These are phyloP conservation scores for Saussurea involucrata DNA, from an alignment of 129 eudicot genomes.

Conservation along the genomic window DNA sequence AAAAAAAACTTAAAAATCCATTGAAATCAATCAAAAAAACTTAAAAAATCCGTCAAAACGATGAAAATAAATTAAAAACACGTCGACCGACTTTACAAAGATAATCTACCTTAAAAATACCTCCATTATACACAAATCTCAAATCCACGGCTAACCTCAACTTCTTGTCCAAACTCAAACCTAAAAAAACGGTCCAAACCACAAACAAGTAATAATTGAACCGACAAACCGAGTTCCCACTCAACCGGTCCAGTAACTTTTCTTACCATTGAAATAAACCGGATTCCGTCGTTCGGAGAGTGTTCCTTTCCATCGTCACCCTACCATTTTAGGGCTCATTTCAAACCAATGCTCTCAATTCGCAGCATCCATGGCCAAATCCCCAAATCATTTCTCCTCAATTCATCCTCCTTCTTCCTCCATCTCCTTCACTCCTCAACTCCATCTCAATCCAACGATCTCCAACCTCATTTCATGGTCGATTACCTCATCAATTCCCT, in stretches of 20 bases:
- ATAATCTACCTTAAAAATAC: too few relatives aligned
- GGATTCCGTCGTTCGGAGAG: neutral
- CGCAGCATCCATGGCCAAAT: slow-evolving; percentile 14
- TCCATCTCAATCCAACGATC: neutral
- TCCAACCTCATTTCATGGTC: slow-evolving; percentile 22
- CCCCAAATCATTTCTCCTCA: slow-evolving; percentile 2
- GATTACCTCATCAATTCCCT: slow-evolving; percentile 26
- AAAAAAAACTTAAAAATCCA: too few relatives aligned
- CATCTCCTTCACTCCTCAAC: neutral
- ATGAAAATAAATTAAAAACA: too few relatives aligned
- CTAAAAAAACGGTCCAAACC: too few relatives aligned
- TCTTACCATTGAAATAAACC: neutral
- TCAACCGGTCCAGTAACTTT: neutral
- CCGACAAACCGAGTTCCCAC: too few relatives aligned
- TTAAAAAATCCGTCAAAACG: too few relatives aligned
- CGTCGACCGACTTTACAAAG: too few relatives aligned
- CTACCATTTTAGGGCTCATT: neutral
- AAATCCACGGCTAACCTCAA: too few relatives aligned
- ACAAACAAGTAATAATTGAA: too few relatives aligned
- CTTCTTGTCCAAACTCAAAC: too few relatives aligned
- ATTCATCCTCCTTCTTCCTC: slow-evolving; percentile 7
- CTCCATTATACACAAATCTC: too few relatives aligned
- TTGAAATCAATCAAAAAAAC: too few relatives aligned
- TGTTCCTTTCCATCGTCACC: neutral
- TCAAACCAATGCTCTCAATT: neutral